phyloP scores from a whole-genome alignment of 202 grass and related monocot species.

The Sporobolus alterniflorus region DNA sequence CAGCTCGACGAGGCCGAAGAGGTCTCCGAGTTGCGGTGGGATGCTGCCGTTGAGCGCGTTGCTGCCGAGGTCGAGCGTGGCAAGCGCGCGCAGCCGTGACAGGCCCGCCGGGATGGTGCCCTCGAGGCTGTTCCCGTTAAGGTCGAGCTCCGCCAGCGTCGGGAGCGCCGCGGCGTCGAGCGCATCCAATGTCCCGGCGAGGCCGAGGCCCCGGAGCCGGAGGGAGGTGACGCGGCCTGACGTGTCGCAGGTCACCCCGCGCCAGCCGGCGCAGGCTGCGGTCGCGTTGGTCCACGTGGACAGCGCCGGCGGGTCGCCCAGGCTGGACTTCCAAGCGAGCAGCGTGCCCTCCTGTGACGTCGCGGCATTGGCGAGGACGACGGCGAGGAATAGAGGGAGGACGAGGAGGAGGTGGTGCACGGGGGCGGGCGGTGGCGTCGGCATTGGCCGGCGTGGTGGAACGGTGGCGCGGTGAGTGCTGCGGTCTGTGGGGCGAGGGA shows the following conservation, averaged over 20 bases:
- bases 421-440: background rate
- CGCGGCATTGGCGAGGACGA: background rate
- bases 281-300: constrained; percentile 47
- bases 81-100: constrained; percentile 44
- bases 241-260: constrained; percentile 45
- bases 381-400: background rate
- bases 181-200: constrained; percentile 43
- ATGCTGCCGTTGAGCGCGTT: constrained; percentile 54
- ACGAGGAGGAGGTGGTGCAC: background rate
- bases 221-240: constrained; percentile 40
- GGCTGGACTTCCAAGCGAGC: constrained; percentile 66
- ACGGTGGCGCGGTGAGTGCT: background rate
- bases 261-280: constrained; percentile 45
- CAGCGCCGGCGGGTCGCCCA: constrained; percentile 33
- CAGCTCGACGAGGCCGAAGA: constrained; percentile 60
- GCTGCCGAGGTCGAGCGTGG: constrained; percentile 55
- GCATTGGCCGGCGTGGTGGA: constrained; percentile 23
- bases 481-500: too few relatives aligned
- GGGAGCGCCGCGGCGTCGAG: constrained; percentile 50
- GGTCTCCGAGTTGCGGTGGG: constrained; percentile 67
- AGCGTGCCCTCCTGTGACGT: constrained; percentile 49
- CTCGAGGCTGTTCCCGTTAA: constrained; percentile 56
- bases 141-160: constrained; percentile 53
- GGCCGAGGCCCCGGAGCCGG: constrained; percentile 14
- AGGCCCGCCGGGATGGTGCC: constrained; percentile 59